phyloP scores from a whole-genome alignment of 2,329 filamentous ascomycete genomes.

The Lasiodiplodia sp. region DNA sequence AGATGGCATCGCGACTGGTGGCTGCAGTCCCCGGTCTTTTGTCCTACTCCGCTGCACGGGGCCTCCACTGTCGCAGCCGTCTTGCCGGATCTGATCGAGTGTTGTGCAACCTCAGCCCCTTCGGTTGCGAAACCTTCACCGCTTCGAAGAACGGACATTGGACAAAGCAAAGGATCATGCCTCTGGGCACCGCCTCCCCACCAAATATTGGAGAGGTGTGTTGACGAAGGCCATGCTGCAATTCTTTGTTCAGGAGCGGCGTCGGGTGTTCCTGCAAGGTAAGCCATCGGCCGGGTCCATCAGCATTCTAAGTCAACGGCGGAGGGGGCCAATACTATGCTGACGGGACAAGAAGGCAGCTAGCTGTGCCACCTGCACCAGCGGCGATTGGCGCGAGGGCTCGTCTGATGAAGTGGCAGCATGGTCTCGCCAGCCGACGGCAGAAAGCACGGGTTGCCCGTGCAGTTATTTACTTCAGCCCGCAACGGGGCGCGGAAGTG shows the following conservation, averaged over 20 bases:
- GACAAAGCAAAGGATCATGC: constrained; percentile 9
- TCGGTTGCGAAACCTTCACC: constrained; percentile 26
- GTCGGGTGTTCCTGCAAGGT: background rate
- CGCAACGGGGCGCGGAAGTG: constrained; percentile 21
- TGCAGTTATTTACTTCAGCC: constrained; percentile 22
- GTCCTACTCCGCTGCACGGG: constrained; percentile 17
- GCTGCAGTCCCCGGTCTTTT: constrained; percentile 23
- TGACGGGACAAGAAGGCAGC: constrained; percentile 2
- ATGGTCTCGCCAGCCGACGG: constrained; percentile 19
- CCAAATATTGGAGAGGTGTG: constrained; percentile 4
- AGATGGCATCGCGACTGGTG: constrained; percentile 17
- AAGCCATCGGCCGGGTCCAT: background rate
- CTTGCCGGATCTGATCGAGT: constrained; percentile 23
- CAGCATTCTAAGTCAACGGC: constrained; percentile 6
- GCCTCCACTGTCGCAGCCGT: constrained; percentile 21
- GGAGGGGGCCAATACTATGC: background rate
- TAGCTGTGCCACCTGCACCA: constrained; percentile 12
- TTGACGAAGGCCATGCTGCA: constrained; percentile 1
- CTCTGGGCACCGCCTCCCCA: background rate
- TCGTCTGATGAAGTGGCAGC: constrained; percentile 17
- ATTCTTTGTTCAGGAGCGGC: constrained; percentile 3
- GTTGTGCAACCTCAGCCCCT: constrained; percentile 21
- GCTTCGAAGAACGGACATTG: constrained; percentile 17
- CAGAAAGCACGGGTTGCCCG: constrained; percentile 15
- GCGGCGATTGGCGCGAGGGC: constrained; percentile 13